Base-by-base conservation (phyloP, 2,329 filamentous ascomycete species). In the Claviceps lovelessii region DNA sequence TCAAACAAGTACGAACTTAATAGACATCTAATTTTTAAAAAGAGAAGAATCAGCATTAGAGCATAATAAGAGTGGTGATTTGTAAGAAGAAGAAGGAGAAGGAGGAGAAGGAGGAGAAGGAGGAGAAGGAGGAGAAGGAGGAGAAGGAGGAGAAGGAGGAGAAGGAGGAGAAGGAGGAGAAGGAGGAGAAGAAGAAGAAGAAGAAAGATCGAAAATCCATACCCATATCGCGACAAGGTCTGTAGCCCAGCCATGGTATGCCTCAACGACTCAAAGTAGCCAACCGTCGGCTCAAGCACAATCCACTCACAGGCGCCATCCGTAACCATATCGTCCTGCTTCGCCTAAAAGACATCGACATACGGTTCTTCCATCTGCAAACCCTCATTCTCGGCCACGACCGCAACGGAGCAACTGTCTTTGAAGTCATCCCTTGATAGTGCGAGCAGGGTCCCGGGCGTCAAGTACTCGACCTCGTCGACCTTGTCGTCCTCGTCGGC, bases 191-290 rank as follows among this genome's bases (percentile, higher is more conserved):
- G 29, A 56, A 33, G n/a, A 65, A 65, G 59, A 59, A 4, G 33
- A 73, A 68, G 37, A 23, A 23, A 23, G 23, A 23, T 23, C 23
- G 23, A 23, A 23, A 23, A 23, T 23, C 23, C 70, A 68, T 68
- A 86, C 83, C 57, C 67, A 69, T 75, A 69, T 78, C 53, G 54
- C 3, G 69, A 69, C 65, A 69, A 81, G 74, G 70, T 70, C 55
- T 95, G 88, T 1, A 95, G 69, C 0, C 86, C 84, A 15, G 79
- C 72, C 64, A 96, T 74, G 0, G 83, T 84, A 64, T 95, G 81
- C 0, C 87, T 77, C 42, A 80, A 76, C 0, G 86, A 81, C 66
- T 96, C 90, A 58, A 81, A 95, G 64, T 90, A 95, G 0, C 86
- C 84, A 0, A 69, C 68, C 3, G 83, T 78, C 1, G 85, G 77